Evolutionary conservation across 2,329 filamentous ascomycete genomes (phyloP).

Genomic region (Aphanocladium album): DNA sequence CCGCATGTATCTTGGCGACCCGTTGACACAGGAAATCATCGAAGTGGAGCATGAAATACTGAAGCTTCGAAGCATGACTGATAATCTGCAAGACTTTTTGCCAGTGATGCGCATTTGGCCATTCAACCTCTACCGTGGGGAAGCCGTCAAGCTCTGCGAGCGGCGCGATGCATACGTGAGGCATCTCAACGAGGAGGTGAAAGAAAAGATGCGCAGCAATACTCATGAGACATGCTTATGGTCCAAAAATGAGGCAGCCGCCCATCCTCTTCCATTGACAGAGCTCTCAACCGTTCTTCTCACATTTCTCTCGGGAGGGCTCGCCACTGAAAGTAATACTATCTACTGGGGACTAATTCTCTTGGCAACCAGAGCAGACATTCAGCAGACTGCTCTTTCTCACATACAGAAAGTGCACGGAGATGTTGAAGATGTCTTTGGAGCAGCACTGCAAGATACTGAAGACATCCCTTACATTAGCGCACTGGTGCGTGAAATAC

Average conservation of each 20-base stretch:
- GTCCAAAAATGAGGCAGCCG: background rate
- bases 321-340: slow-evolving; percentile 3
- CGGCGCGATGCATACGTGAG: slow-evolving; percentile 3
- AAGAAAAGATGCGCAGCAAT: background rate
- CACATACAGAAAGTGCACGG: background rate
- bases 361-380: background rate
- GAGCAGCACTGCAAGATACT: background rate
- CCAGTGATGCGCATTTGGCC: slow-evolving; percentile 4
- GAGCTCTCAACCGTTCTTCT: slow-evolving; percentile 5
- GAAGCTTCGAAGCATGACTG: slow-evolving; percentile 8
- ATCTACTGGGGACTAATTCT: slow-evolving; percentile 3
- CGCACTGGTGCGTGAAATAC: slow-evolving; percentile 2
- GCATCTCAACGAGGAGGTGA: slow-evolving; percentile 2
- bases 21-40: slow-evolving; percentile 5
- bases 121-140: background rate
- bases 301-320: background rate
- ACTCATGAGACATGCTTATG: background rate
- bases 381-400: background rate
- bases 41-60: slow-evolving; percentile 4
- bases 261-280: background rate
- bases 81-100: slow-evolving; percentile 4
- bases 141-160: background rate
- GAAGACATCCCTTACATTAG: slow-evolving; percentile 5
- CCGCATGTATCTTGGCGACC: slow-evolving; percentile 1
- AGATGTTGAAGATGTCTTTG: background rate